Conservation (phyloP, 2,329 filamentous ascomycete species). For the Aureobasidium vineae region DNA sequence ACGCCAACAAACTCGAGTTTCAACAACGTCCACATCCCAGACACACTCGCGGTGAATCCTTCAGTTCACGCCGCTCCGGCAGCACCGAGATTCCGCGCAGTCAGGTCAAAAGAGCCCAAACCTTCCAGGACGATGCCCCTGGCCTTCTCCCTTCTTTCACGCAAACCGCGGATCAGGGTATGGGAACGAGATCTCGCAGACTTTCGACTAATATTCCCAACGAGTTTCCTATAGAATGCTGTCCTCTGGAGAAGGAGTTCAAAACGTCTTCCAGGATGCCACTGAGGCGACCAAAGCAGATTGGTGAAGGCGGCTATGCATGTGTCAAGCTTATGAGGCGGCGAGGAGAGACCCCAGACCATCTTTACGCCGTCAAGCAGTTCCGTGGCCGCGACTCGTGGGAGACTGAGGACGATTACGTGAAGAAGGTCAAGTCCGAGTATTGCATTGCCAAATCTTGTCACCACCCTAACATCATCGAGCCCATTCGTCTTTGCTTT, state of each 20-base stretch:
- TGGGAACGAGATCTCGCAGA: slow-evolving; percentile 39
- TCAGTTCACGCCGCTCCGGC: slow-evolving; percentile 21
- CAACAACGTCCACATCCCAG: slow-evolving; percentile 9
- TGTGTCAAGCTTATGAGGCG: slow-evolving; percentile 77
- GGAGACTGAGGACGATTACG: slow-evolving; percentile 70
- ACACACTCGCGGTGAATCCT: slow-evolving; percentile 19
- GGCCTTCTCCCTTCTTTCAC: slow-evolving; percentile 15
- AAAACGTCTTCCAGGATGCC: slow-evolving; percentile 37
- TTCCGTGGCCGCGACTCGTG: slow-evolving; percentile 70
- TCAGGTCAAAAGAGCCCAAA: slow-evolving; percentile 7
- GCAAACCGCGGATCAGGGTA: slow-evolving; percentile 35
- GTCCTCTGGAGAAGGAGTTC: slow-evolving; percentile 47
- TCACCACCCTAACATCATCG: slow-evolving; percentile 83
- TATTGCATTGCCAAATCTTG: slow-evolving; percentile 83
- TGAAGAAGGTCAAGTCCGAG: slow-evolving; percentile 88
- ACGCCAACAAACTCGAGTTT: not conserved
- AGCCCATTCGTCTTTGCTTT: slow-evolving; percentile 71
- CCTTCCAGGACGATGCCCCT: slow-evolving; percentile 4
- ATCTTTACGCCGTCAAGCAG: slow-evolving; percentile 82
- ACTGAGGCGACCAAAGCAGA: slow-evolving; percentile 68
- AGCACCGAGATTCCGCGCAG: slow-evolving; percentile 19
- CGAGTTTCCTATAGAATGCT: slow-evolving; percentile 36
- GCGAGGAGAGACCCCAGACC: slow-evolving; percentile 42
- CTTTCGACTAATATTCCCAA: slow-evolving; percentile 37
- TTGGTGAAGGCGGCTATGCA: slow-evolving; percentile 80